A percentile compares a stretch with the other conserved stretches of the same genome.
These are phyloP conservation scores for Cercophora newfieldiana DNA, from an alignment of 495 filamentous ascomycete genomes.

Conservation along the genomic window DNA sequence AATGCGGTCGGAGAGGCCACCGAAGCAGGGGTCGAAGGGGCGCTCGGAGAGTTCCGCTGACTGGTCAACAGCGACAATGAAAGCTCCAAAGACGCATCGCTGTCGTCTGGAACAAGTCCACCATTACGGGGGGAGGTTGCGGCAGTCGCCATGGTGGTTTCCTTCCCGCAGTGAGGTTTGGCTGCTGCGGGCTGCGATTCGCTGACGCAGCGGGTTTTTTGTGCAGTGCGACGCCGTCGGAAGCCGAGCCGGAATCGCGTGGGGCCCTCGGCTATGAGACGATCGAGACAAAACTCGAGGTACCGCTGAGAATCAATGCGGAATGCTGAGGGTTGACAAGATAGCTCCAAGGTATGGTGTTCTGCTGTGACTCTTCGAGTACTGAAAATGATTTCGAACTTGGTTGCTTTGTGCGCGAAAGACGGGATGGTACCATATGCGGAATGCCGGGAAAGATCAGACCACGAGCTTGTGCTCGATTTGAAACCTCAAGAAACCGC, in stretches of 20 bases:
- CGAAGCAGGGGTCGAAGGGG: conserved; percentile 33
- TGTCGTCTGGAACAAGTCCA: not conserved
- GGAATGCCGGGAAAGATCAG: not conserved
- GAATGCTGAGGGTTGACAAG: no score
- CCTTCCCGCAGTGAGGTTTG: not conserved
- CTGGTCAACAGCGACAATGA: conserved; percentile 21
- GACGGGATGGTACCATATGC: not conserved
- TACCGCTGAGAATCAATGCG: no score
- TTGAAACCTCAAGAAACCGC: not conserved
- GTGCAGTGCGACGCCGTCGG: conserved; percentile 14
- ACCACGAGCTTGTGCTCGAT: not conserved
- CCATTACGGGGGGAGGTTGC: conserved; percentile 1
- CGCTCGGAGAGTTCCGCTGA: conserved; percentile 19
- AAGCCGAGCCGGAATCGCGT: conserved; percentile 9
- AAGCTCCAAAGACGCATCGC: not conserved
- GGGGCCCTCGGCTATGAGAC: not conserved
- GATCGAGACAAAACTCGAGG: not conserved
- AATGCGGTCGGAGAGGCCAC: conserved; percentile 25
- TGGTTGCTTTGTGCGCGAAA: not conserved
- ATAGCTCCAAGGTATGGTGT: not conserved
- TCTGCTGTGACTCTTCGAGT: not conserved
- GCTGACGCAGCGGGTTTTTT: conserved; percentile 17
- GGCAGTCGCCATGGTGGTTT: conserved; percentile 16
- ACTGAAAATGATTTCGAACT: not conserved
- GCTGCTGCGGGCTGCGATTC: conserved; percentile 13